phyloP scores from a whole-genome alignment of 768 basidiomycete genomes.

The Termitomyces sp. region DNA sequence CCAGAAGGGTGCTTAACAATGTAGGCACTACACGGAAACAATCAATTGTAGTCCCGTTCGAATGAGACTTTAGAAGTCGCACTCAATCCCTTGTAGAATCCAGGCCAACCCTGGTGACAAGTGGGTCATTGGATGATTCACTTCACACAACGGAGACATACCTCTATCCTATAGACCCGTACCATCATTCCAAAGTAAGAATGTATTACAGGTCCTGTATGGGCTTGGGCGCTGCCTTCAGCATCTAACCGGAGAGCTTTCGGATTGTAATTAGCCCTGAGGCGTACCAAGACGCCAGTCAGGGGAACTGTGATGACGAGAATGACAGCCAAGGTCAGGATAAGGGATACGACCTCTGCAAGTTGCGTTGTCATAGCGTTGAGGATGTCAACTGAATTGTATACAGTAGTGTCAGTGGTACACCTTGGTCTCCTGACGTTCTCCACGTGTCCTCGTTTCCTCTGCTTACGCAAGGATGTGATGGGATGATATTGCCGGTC shows the following conservation, averaged over 20 bases:
- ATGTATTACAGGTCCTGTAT: slow-evolving; percentile 73
- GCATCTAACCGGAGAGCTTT: slow-evolving; percentile 77
- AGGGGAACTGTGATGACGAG: slow-evolving; percentile 58
- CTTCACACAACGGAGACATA: slow-evolving; percentile 21
- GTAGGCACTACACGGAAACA: slow-evolving; percentile 33
- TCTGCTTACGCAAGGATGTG: background rate
- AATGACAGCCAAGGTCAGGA: slow-evolving; percentile 44
- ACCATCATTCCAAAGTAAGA: slow-evolving; percentile 71
- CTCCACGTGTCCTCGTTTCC: slow-evolving; percentile 1
- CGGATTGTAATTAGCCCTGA: slow-evolving; percentile 83
- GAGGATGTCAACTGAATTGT: background rate
- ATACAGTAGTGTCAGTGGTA: too few species aligned
- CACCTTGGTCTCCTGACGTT: background rate
- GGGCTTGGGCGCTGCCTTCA: slow-evolving; percentile 70
- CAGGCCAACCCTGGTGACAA: slow-evolving; percentile 47
- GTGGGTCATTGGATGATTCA: background rate
- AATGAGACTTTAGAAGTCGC: slow-evolving; percentile 9
- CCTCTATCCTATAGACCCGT: slow-evolving; percentile 72
- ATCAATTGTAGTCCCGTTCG: background rate
- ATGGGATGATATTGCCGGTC: background rate
- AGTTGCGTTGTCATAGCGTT: slow-evolving; percentile 25
- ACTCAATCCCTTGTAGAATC: slow-evolving; percentile 79
- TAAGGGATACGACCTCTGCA: slow-evolving; percentile 32
- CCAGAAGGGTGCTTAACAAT: slow-evolving; percentile 41
- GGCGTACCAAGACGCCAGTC: slow-evolving; percentile 66